Base-by-base conservation (phyloP, 768 basidiomycete genomes). In the Mycena alexandri region DNA sequence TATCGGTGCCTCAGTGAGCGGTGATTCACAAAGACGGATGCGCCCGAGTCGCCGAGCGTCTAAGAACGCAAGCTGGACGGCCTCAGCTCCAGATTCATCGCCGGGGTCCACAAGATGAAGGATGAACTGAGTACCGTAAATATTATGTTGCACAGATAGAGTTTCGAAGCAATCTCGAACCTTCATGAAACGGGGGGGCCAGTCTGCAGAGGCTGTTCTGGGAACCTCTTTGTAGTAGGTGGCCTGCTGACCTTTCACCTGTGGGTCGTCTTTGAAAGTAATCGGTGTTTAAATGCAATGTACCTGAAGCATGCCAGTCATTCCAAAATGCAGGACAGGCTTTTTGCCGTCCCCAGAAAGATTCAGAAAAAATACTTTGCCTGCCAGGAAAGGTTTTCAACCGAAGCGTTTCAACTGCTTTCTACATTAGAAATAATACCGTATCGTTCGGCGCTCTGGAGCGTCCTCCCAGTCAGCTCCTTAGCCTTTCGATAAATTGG, bases 301-400 rank as follows among this genome's bases (percentile, higher is more conserved):
- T 57, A 88, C 90, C 79, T 90, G 89, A 38, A 94, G 80, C 87
- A 89, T 91, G n/a, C 93, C 93, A 1, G 92, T 93, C 93, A 94
- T 94, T 2, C 93, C 93, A 70, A 94, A 92, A 74, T 94, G 93
- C 53, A 93, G 77, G 3, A 93, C 89, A 5, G 92, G 92, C 68
- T 86, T 75, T 72, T 81, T 82, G 0, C 91, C 92, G 16, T 79
- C 65, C 9, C 90, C 91, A 34, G 86, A 84, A 3, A 94, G 82
- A 48, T 84, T 82, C 13, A 94, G 75, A 71, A 90, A 94, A 66
- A 90, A 89, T n/a, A 85, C 80, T 75, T 91, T 88, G 58, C 90
- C 88, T 88, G 25, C 11, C 60, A 52, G 54, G 43, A 53, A 50
- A 51, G 44, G 53, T 48, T 42, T 29, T 58, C 41, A 57, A 42